These are phyloP conservation scores for Alternaria gaisen DNA, from an alignment of 2,329 filamentous ascomycete genomes.

Conservation along the genomic window DNA sequence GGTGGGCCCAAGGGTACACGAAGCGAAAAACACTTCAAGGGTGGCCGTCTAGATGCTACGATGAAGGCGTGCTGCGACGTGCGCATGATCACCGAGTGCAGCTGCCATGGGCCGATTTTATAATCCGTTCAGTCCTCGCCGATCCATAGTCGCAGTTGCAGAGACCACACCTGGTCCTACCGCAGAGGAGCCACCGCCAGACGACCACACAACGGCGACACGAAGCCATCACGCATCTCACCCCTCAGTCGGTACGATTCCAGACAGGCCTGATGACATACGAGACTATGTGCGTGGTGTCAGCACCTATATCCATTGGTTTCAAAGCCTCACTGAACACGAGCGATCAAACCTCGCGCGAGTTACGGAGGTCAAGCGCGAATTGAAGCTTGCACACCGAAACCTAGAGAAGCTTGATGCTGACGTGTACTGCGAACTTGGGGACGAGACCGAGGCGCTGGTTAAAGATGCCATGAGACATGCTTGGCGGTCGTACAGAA, in stretches of 20 bases:
- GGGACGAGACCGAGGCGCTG: constrained; percentile 15
- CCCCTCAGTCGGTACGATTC: neutral
- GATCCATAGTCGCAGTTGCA: neutral
- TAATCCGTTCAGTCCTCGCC: neutral
- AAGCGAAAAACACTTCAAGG: neutral
- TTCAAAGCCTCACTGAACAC: constrained; percentile 25
- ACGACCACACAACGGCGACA: neutral
- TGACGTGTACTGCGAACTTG: constrained; percentile 16
- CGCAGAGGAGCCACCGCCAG: neutral
- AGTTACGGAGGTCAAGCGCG: constrained; percentile 33
- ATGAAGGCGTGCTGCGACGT: neutral
- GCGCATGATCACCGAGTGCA: neutral
- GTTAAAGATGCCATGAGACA: constrained; percentile 24
- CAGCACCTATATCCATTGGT: constrained; percentile 21
- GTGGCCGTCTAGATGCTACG: neutral
- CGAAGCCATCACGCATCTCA: neutral
- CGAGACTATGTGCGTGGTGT: constrained; percentile 3
- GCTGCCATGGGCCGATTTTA: constrained; percentile 1
- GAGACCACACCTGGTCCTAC: neutral
- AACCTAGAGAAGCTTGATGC: constrained; percentile 34
- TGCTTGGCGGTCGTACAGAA: constrained; percentile 33
- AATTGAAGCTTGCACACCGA: constrained; percentile 29
- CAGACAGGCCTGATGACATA: constrained; percentile 9
- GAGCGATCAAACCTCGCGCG: constrained; percentile 22
- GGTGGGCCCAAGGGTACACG: constrained; percentile 1